Evolutionary conservation across 1,139 yeast species (phyloP).

Genomic region (Geotrichum macrosporum): DNA sequence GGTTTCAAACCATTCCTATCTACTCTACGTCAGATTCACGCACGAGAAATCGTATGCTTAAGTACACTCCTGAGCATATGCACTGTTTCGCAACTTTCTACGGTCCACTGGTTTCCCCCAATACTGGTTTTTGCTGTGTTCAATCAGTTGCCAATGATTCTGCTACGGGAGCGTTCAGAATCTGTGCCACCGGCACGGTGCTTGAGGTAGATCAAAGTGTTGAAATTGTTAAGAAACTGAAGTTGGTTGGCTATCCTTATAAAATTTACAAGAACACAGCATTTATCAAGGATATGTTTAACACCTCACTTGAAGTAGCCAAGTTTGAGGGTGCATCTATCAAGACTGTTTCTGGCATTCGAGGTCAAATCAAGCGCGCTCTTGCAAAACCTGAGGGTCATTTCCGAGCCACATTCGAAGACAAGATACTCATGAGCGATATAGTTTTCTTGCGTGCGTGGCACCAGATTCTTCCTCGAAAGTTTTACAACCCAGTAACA

Average conservation of each 20-base stretch:
- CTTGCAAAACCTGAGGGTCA: constrained; percentile 94
- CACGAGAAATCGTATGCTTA: constrained; percentile 95
- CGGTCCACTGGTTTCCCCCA: constrained; percentile 96
- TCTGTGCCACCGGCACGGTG: constrained; percentile 96
- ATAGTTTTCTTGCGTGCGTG: constrained; percentile 88
- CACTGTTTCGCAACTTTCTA: constrained; percentile 94
- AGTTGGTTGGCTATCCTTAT: constrained; percentile 90
- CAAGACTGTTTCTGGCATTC: constrained; percentile 91
- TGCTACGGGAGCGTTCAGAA: constrained; percentile 86
- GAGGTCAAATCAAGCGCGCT: constrained; percentile 97
- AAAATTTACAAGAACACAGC: constrained; percentile 95
- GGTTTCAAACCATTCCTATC: constrained; percentile 94
- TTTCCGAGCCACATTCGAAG: constrained; percentile 97
- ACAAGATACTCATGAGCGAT: constrained; percentile 85
- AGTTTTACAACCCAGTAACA: constrained; percentile 93
- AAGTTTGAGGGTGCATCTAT: constrained; percentile 97
- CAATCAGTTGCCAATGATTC: constrained; percentile 78
- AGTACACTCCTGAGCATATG: constrained; percentile 97
- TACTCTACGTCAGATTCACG: constrained; percentile 96
- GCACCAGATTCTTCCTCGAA: constrained; percentile 90
- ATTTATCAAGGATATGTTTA: constrained; percentile 93
- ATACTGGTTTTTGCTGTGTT: constrained; percentile 95
- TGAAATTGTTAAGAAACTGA: constrained; percentile 92
- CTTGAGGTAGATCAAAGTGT: constrained; percentile 85
- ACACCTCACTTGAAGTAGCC: constrained; percentile 88